These are phyloP conservation scores for Blakeslea trispora DNA, from an alignment of 371 early-diverging fungal species.

Conservation along the genomic window DNA sequence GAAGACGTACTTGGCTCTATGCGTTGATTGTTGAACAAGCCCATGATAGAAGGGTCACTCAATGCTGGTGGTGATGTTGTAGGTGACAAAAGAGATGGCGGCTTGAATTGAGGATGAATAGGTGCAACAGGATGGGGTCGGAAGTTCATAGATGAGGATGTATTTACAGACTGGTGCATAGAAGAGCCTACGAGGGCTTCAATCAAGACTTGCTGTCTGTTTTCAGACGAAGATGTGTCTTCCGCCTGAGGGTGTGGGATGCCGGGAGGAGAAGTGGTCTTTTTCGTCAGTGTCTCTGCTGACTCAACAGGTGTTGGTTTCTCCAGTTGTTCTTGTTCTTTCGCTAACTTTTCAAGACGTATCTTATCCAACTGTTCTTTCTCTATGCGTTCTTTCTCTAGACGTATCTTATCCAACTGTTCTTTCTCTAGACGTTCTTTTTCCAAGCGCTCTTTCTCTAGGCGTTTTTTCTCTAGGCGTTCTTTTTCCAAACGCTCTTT, in stretches of 20 bases:
- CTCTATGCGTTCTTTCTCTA: conserved; percentile 11
- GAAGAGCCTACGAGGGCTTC: conserved; percentile 24
- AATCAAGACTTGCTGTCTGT: conserved; percentile 25
- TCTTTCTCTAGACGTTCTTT: conserved; percentile 21
- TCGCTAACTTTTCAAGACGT: conserved; percentile 14
- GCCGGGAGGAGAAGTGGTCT: conserved; percentile 9
- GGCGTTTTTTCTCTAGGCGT: conserved; percentile 1
- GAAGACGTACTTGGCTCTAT: conserved; percentile 10
- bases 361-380: conserved; percentile 32
- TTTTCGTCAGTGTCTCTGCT: background rate
- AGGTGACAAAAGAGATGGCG: conserved; percentile 15
- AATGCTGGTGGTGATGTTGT: conserved; percentile 5
- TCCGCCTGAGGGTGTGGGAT: background rate
- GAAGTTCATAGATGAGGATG: background rate
- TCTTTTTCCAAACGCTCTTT: conserved; percentile 13
- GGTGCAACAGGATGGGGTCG: background rate
- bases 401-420: conserved; percentile 38
- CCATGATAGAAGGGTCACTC: conserved; percentile 8
- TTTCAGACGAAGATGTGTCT: conserved; percentile 4
- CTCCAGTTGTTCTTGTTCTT: conserved; percentile 16
- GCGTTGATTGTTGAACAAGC: conserved; percentile 15
- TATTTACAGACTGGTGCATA: background rate
- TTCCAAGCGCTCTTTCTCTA: conserved; percentile 12
- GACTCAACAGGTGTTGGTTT: background rate
- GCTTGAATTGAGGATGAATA: conserved; percentile 10